Percentiles rank a stretch among this genome's conserved stretches.
These are phyloP conservation scores for Trichoderma endophyticum DNA, from an alignment of 2,329 filamentous ascomycete species.

Conservation along the genomic window DNA sequence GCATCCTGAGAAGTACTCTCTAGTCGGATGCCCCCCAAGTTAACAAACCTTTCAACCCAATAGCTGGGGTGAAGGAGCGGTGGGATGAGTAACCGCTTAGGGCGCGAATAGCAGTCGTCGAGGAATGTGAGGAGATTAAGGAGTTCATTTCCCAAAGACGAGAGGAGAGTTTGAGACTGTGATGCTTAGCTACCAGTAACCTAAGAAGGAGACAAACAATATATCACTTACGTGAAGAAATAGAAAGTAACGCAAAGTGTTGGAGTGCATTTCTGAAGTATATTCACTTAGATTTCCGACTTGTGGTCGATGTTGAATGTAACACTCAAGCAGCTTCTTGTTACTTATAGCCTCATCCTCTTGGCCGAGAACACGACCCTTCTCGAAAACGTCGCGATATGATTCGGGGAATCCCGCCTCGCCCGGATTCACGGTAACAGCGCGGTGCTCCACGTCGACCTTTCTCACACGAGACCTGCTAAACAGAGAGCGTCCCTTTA, in stretches of 20 bases:
- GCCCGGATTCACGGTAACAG: background rate
- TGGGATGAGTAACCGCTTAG: background rate
- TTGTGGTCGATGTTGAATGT: background rate
- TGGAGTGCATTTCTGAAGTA: background rate
- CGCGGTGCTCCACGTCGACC: background rate
- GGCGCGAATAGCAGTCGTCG: background rate
- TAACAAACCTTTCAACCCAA: background rate
- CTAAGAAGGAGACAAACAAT: background rate
- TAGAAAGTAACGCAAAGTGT: background rate
- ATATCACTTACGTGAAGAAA: background rate
- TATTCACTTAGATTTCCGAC: background rate
- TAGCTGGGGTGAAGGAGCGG: background rate
- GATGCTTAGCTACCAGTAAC: background rate
- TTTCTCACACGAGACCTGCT: background rate
- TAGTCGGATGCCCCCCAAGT: background rate
- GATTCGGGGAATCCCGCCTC: background rate
- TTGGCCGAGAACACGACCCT: background rate
- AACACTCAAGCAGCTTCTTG: background rate
- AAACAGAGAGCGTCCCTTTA: background rate
- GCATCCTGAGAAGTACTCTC: background rate
- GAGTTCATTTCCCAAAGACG: background rate
- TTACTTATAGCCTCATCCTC: background rate
- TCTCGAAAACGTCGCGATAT: background rate
- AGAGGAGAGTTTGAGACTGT: background rate
- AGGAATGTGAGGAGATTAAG: background rate